Evolutionary conservation across 768 basidiomycete species (phyloP), one percentile per base, ranked within the genome.

Genomic region (Naganishia randhawae): DNA sequence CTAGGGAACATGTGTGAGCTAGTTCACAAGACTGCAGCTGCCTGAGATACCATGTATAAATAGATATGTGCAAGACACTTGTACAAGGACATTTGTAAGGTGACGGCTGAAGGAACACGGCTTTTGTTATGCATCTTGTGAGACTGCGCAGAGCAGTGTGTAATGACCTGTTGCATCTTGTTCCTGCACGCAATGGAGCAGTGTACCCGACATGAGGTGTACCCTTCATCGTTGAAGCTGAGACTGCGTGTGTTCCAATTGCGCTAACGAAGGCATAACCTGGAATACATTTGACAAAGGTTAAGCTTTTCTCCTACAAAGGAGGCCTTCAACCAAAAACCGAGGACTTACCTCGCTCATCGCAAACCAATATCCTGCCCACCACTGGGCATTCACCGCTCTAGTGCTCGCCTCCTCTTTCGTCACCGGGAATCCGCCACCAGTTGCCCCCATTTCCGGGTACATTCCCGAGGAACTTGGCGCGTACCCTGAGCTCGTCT

Each of bases 331-430:
- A 19, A 37, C 29, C 33, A 35, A 2, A 17, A 10, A 3, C 1
- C 27, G 31, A 32, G 3, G 0, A 53, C 67, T 63, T 27, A 68
- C 68, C 63, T 69, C 68, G 50, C 68, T 69, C 68, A 77, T 71
- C n/a, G 76, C 77, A 70, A 77, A 76, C 77, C 77, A 78, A 65
- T 77, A 78, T 17, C 77, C 77, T 14, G 77, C 76, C 75, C 74
- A 75, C 65, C 77, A 78, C 65, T 77, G 76, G 8, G 77, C 77
- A 27, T 74, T 72, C 69, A 78, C 76, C n/a, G 77, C 77, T 37
- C 76, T 72, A 10, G 61, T 61, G 1, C 73, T 54, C 5, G 77
- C 77, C 25, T 72, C 71, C 19, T 76, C 74, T 14, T 54, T 50
- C 3, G 67, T 62, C 5, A 75, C 62, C 2, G 55, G 45, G 14